Evolutionary conservation across 2,329 filamentous ascomycete genomes (phyloP).

Genomic region (Lachnellula hyalina): DNA sequence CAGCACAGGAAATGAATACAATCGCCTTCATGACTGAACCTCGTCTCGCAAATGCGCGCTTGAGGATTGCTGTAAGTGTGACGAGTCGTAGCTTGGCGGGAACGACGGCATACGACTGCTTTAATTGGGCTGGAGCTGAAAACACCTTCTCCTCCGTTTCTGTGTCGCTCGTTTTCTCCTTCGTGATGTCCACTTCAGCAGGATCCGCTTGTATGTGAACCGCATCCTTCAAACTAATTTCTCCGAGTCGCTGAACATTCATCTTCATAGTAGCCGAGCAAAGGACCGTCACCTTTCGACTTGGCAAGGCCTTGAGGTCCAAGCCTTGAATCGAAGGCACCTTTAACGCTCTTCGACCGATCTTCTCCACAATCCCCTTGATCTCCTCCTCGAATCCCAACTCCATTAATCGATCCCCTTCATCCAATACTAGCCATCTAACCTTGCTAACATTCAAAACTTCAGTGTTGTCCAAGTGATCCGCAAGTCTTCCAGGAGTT

Average conservation of each 20-base stretch:
- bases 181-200: slow-evolving; percentile 44
- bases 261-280: slow-evolving; percentile 98
- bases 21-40: slow-evolving; percentile 96
- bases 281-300: slow-evolving; percentile 76
- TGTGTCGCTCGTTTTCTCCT: slow-evolving; percentile 41
- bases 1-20: slow-evolving; percentile 92
- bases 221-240: slow-evolving; percentile 92
- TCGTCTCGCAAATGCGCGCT: slow-evolving; percentile 79
- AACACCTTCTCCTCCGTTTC: slow-evolving; percentile 50
- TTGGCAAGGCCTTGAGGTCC: slow-evolving; percentile 58
- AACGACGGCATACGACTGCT: slow-evolving; percentile 83
- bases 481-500: slow-evolving; percentile 83
- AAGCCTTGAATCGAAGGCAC: slow-evolving; percentile 55
- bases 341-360: slow-evolving; percentile 60
- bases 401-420: slow-evolving; percentile 98
- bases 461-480: slow-evolving; percentile 90
- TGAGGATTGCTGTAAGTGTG: slow-evolving; percentile 76
- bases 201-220: slow-evolving; percentile 73
- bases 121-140: slow-evolving; percentile 84
- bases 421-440: slow-evolving; percentile 89
- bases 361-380: slow-evolving; percentile 74
- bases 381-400: slow-evolving; percentile 94
- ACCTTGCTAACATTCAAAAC: slow-evolving; percentile 83
- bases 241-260: slow-evolving; percentile 88
- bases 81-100: slow-evolving; percentile 89